Percentiles rank a stretch among this genome's conserved stretches.
Conservation (phyloP, 345 rosid genomes). For the Moricandia arvensis region DNA sequence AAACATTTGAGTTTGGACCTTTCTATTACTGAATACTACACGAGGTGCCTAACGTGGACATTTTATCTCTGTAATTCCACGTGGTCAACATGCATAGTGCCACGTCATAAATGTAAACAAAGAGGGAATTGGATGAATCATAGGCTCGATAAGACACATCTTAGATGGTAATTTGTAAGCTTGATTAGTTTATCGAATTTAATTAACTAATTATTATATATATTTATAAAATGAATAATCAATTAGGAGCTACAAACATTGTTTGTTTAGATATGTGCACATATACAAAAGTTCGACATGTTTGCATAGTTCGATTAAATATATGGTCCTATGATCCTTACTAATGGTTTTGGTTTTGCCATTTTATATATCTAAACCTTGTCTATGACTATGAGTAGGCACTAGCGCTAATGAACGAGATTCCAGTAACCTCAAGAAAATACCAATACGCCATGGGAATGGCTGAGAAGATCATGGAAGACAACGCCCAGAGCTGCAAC, state of each 20-base stretch:
- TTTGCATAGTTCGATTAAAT: too few species aligned
- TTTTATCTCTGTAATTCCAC: slow-evolving; percentile 3
- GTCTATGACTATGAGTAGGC: slow-evolving; percentile 38
- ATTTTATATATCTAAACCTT: neutral
- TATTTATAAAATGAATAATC: neutral
- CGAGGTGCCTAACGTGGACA: slow-evolving; percentile 20
- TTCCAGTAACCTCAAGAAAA: slow-evolving; percentile 66
- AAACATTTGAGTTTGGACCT: slow-evolving; percentile 4
- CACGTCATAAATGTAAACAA: slow-evolving; percentile 19
- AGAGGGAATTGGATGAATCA: neutral
- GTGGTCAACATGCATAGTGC: slow-evolving; percentile 27
- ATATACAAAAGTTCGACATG: too few species aligned
- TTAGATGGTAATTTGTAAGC: neutral
- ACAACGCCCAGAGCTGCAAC: slow-evolving; percentile 50
- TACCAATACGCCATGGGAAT: slow-evolving; percentile 70
- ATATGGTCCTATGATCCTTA: neutral
- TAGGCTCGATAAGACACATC: neutral
- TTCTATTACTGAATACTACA: slow-evolving; percentile 27
- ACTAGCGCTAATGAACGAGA: slow-evolving; percentile 56
- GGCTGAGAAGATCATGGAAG: slow-evolving; percentile 83
- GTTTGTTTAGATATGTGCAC: neutral
- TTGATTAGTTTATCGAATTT: neutral
- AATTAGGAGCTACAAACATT: neutral
- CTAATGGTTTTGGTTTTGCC: neutral
- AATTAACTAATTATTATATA: neutral